Base-by-base conservation (phyloP, 2,329 filamentous ascomycete species). In the Sarocladiaceae sp. region DNA sequence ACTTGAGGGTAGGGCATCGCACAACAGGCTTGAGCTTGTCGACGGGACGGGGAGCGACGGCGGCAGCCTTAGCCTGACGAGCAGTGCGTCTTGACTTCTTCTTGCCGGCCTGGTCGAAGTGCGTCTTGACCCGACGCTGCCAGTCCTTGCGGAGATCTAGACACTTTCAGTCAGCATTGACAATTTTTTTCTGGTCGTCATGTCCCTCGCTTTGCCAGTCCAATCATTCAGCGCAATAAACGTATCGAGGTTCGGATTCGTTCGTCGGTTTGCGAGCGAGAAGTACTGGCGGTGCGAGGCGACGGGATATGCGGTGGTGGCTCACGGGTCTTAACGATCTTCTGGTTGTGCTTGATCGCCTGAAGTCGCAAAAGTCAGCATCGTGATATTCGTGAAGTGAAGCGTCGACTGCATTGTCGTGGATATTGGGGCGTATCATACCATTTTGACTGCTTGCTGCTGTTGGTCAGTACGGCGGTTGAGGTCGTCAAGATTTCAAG, bases 321-420 rank as follows among this genome's bases (percentile, higher is more conserved):
- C 87, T 81, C 80, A 90, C 87, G 92, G 86, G 95, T 96, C 85
- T 93, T 88, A 75, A 88, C 87, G 77, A 97, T 87, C 83, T 93
- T 88, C 83, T 97, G 91, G 83, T 97, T 97, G 88, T 97, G 91
- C 87, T 96, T 96, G 90, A 97, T 96, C 84, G 93, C 89, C 92
- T 87, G 70, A 52, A 65, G 62, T 58, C 52, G 52, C 64, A 58
- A 63, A 60, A 49, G 55, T 66, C 53, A 67, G 66, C 57, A 68
- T 67, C 59, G 62, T 63, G 54, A 56, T 56, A 58, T 55, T 60
- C 54, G 28, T 50, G 53, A 52, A 50, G 58, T 56, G 39, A 39
- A 31, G 44, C 29, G 15, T 36, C 13, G 18, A 15, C 20, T 29
- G n/a, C 22, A 7, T 28, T 28, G 48, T 50, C 40, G 26, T 37